phyloP scores from a whole-genome alignment of 805 yeast species.

The Saturnispora quitensis region DNA sequence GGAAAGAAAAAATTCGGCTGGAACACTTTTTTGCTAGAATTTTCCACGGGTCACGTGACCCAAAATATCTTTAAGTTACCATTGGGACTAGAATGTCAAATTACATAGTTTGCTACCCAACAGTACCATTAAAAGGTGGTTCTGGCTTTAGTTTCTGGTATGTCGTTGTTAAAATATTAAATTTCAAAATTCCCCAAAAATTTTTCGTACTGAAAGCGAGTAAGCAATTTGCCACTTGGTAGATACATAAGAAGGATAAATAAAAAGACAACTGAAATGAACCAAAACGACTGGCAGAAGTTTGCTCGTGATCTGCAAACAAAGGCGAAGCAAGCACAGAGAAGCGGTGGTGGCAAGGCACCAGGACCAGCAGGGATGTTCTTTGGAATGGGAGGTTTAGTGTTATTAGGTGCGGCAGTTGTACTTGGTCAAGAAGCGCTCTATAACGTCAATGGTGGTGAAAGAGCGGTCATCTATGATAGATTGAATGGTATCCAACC shows the following conservation, averaged over 20 bases:
- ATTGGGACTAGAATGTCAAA: neutral
- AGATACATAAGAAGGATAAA: neutral
- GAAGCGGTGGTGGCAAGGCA: conserved; percentile 21
- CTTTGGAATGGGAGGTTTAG: conserved; percentile 55
- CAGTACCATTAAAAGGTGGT: neutral
- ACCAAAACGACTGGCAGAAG: conserved; percentile 40
- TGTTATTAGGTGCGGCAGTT: conserved; percentile 51
- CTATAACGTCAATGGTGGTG: conserved; percentile 97
- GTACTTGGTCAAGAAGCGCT: conserved; percentile 45
- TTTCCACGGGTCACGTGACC: conserved; percentile 7
- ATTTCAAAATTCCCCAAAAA: neutral
- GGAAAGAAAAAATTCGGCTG: neutral
- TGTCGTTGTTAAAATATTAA: neutral
- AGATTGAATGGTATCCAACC: conserved; percentile 80
- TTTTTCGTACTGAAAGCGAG: neutral
- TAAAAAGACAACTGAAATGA: conserved; percentile 15
- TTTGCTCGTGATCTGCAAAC: conserved; percentile 43
- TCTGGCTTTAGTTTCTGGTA: neutral
- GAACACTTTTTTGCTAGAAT: neutral
- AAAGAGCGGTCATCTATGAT: conserved; percentile 90
- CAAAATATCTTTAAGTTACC: too few species aligned
- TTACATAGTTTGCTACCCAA: neutral
- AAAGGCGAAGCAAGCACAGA: conserved; percentile 33
- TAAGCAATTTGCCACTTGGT: conserved; percentile 1
- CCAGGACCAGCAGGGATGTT: conserved; percentile 43